Evolutionary conservation across 1,139 yeast species (phyloP), one percentile per base, ranked within the genome.

Genomic region (Yamadazyma friedrichii): DNA sequence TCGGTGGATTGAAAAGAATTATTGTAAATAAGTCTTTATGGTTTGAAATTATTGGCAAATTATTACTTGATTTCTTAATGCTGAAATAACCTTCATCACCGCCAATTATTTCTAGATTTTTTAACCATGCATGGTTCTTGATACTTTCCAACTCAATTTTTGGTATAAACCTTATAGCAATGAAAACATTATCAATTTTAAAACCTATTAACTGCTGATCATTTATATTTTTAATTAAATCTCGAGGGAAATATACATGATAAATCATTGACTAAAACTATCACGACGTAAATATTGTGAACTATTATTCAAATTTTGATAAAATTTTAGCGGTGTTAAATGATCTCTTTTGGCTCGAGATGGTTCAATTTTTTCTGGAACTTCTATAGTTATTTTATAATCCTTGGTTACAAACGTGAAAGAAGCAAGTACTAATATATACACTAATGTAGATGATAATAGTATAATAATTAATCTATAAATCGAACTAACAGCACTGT

Each of bases 1-100:
- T 76, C 0, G 98, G 98, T 1, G 95, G 87, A 27, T 78, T 78
- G 58, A 82, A 91, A 13, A 76, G 52, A 2, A 91, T 67, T 1
- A 88, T 55, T 24, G 70, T 70, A 35, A 63, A 25, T 9, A 15
- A n/a, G 22, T 35, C 24, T 1, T 13, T 2, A 31, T 30, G 31
- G 8, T 27, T 33, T 6, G 34, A 13, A n/a, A 42, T 36, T 4
- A 38, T 28, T 1, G 56, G 57, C 9, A 46, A 32, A 9, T 33
- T 30, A 24, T 17, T 33, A 8, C 15, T 20, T 15, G 41, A 39
- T 15, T 38, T 30, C n/a, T 16, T 22, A 4, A 43, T 35, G 9
- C 15, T 25, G 22, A 39, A 29, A 15, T 45, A 27, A 38, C 54
- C 42, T 6, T 28, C 12, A 10, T 38, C 12, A 6, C 35, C 35